Base-by-base conservation (phyloP, 106 monocot genomes). In the Allium cepa region DNA sequence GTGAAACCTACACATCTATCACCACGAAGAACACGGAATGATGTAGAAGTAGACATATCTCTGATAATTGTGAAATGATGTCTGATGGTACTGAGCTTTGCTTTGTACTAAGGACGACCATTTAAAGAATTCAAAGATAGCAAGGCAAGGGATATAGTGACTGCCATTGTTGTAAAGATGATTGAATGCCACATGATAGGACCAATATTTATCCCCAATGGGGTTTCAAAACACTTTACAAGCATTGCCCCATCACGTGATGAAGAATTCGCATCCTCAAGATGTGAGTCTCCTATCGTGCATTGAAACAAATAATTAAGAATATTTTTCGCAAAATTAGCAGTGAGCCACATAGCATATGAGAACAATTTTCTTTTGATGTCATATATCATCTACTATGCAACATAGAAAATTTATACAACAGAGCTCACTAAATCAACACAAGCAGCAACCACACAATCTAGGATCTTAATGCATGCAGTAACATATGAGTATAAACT, bases 271-370 rank as follows among this genome's bases (percentile, higher is more conserved):
- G 46, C 36, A 66, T 26, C 15, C 49, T 49, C 65, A 56, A 49
- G 47, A 50, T 71, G 58, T 71, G 71, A 71, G 60, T 71, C 17
- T 60, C 57, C 15, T 60, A 60, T 59, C 14, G 8, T 27, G 13
- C 22, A 46, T 11, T 57, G 46, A 17, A 14, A 46, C 15, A 17
- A n/a, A 27, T 36, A 10, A 47, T n/a, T 45, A 57, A 9, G 1
- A 8, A 9, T 22, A 11, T 36, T 12, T 57, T 16, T 8, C n/a
- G 17, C 8, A 57, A 69, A n/a, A 59, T 36, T 22, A 58, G 0
- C 48, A 71, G 17, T 50, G 26, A 60, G 69, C 57, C 36, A 26
- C 57, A 59, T 47, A 10, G n/a, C 56, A 57, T 56, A 58, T 47
- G 58, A 70, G 57, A 57, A 70, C 55, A 45, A 28, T 46, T 67